phyloP scores from a whole-genome alignment of 2,329 filamentous ascomycete species.

The Chalara sp. region DNA sequence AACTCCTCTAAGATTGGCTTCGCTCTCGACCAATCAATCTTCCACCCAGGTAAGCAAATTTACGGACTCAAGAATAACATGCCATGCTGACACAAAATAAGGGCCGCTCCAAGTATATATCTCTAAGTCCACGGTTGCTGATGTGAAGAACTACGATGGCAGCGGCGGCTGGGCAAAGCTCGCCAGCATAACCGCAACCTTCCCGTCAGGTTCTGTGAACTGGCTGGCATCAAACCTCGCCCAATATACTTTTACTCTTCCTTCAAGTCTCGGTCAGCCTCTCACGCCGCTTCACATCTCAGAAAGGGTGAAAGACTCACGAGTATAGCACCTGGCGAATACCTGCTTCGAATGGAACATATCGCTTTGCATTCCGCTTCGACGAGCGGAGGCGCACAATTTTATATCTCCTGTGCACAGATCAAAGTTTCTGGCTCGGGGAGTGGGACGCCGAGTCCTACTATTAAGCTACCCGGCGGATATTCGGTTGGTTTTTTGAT shows the following conservation, averaged over 20 bases:
- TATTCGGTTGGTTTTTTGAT: too few species aligned
- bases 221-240: too few species aligned
- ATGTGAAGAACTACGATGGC: slow-evolving; percentile 38
- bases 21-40: slow-evolving; percentile 37
- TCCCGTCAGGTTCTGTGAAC: neutral
- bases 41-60: slow-evolving; percentile 44
- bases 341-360: slow-evolving; percentile 47
- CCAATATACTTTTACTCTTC: too few species aligned
- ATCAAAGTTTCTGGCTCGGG: too few species aligned
- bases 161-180: slow-evolving; percentile 46
- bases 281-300: neutral
- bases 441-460: too few species aligned
- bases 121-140: slow-evolving; percentile 34
- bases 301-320: slow-evolving; percentile 32
- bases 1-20: too few species aligned
- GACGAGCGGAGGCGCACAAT: slow-evolving; percentile 29
- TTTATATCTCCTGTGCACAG: slow-evolving; percentile 22
- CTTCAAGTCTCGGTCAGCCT: neutral
- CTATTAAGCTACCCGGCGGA: too few species aligned
- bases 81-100: slow-evolving; percentile 28
- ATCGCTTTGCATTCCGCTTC: slow-evolving; percentile 46
- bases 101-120: slow-evolving; percentile 47
- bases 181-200: slow-evolving; percentile 34
- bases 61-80: slow-evolving; percentile 29
- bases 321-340: slow-evolving; percentile 45